Conservation (phyloP, 345 rosid genomes). For the Odontarrhena argentea region DNA sequence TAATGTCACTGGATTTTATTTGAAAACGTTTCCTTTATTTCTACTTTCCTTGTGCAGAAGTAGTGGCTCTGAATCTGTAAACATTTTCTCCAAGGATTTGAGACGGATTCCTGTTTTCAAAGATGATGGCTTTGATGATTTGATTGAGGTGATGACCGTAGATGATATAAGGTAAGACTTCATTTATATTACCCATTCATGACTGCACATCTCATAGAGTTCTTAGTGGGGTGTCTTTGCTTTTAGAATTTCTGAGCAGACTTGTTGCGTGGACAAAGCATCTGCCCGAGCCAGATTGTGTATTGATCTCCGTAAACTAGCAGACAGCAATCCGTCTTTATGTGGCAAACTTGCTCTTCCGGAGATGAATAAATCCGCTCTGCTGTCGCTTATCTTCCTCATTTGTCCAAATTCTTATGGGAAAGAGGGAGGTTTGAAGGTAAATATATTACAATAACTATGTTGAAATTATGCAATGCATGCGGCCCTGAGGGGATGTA, state of each 20-base stretch:
- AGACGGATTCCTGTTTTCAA: slow-evolving; percentile 51
- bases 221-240: slow-evolving; percentile 22
- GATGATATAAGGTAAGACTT: slow-evolving; percentile 52
- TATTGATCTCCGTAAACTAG: slow-evolving; percentile 33
- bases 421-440: slow-evolving; percentile 35
- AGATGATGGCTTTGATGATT: slow-evolving; percentile 54
- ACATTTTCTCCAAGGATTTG: slow-evolving; percentile 51
- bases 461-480: not conserved
- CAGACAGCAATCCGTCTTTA: slow-evolving; percentile 38
- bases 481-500: too few relatives aligned
- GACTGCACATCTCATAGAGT: slow-evolving; percentile 13
- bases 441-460: not conserved
- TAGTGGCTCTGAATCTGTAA: slow-evolving; percentile 51
- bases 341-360: slow-evolving; percentile 32
- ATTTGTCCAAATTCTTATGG: slow-evolving; percentile 32
- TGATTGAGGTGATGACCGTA: slow-evolving; percentile 48
- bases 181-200: slow-evolving; percentile 15
- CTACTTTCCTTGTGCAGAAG: slow-evolving; percentile 43
- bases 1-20: too few relatives aligned
- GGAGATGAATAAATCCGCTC: slow-evolving; percentile 20
- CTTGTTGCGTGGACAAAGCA: slow-evolving; percentile 32
- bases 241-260: slow-evolving; percentile 25
- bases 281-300: slow-evolving; percentile 33
- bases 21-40: not conserved
- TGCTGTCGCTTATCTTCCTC: slow-evolving; percentile 38